Evolutionary conservation across 176 grass and related monocot species (phyloP).

Genomic region (Cenchrus fungigraminus): DNA sequence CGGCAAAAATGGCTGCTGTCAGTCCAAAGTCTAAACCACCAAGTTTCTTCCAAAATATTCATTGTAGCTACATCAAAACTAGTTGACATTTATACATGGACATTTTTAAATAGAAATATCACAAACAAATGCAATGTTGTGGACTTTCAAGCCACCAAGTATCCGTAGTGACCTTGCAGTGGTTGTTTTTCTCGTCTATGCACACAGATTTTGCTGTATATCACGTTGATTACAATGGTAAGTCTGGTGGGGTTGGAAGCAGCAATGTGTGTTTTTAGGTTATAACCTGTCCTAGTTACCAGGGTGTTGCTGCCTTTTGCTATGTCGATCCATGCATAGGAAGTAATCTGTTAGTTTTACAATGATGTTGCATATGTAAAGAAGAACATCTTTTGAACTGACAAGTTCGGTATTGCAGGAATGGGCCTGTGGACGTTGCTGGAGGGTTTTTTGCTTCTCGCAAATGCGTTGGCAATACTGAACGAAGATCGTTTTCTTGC

Average conservation of each 20-base stretch:
- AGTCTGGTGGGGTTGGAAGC: background rate
- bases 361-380: background rate
- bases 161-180: background rate
- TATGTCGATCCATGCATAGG: background rate
- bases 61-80: background rate
- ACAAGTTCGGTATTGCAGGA: conserved; percentile 43
- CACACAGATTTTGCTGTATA: background rate
- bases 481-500: conserved; percentile 82
- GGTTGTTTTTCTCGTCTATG: background rate
- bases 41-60: background rate
- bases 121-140: background rate
- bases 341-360: background rate
- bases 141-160: background rate
- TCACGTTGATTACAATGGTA: background rate
- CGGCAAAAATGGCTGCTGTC: background rate
- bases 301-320: background rate
- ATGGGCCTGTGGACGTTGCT: conserved; percentile 84
- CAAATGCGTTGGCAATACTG: conserved; percentile 79
- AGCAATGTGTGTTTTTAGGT: background rate
- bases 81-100: too few species aligned
- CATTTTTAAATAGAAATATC: too few species aligned
- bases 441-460: conserved; percentile 73
- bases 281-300: background rate
- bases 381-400: conserved; percentile 16
- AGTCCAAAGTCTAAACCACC: too few species aligned